These are phyloP conservation scores for Colletotrichum lini DNA, from an alignment of 2,329 filamentous ascomycete genomes.

Conservation along the genomic window DNA sequence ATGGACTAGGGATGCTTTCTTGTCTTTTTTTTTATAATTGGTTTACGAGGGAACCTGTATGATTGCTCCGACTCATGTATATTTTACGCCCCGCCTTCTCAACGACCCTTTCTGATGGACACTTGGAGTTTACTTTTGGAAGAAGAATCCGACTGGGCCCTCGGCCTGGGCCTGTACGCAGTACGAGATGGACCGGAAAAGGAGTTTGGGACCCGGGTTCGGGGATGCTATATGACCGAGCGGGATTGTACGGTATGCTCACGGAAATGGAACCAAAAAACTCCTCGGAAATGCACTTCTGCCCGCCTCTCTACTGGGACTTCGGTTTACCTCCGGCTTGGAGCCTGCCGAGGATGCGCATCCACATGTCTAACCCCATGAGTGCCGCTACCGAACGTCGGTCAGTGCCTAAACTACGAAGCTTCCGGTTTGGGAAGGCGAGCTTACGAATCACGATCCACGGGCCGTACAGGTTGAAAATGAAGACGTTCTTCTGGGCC, in stretches of 20 bases:
- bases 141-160: neutral
- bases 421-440: neutral
- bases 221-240: conserved; percentile 8
- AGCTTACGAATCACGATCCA: conserved; percentile 69
- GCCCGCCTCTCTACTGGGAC: conserved; percentile 49
- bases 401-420: neutral
- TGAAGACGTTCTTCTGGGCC: conserved; percentile 61
- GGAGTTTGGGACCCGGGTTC: conserved; percentile 31
- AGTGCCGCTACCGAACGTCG: conserved; percentile 57
- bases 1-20: conserved; percentile 55
- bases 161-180: conserved; percentile 10
- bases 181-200: conserved; percentile 27
- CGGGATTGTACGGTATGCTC: conserved; percentile 31
- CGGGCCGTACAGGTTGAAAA: conserved; percentile 66
- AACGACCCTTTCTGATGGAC: conserved; percentile 8
- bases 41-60: conserved; percentile 13
- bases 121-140: conserved; percentile 20
- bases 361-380: conserved; percentile 69
- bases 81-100: neutral
- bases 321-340: conserved; percentile 52
- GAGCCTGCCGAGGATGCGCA: conserved; percentile 63
- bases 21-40: no score
- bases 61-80: conserved; percentile 39
- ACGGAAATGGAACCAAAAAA: conserved; percentile 20
- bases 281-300: conserved; percentile 26